Base-by-base conservation (phyloP, 1,284 basidiomycete genomes). In the Gomphus sp. region DNA sequence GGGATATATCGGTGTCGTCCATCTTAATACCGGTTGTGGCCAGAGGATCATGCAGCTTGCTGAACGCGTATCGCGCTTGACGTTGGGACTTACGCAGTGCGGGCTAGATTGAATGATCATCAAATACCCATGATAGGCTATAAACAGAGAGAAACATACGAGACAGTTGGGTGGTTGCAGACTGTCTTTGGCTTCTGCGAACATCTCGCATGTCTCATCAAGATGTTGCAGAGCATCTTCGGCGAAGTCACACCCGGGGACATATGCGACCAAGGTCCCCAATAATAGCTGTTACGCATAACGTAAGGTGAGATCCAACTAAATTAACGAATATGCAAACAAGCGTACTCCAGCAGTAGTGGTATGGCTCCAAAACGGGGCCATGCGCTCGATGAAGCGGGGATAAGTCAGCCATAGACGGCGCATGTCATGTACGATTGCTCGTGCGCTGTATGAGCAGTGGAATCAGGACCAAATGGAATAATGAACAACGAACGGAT, bases 331-430 rank as follows among this genome's bases (percentile, higher is more conserved):
- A 47, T 25, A 47, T 34, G 7, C 9, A 4, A 4, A 49, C 10
- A 48, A 4, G 25, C 58, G 8, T 36, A 59, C 58, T 25, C 51
- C 58, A 31, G 58, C 58, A 55, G 58, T 45, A 5, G 41, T 18
- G 14, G 52, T 55, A 49, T 59, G 58, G 25, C 58, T 59, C 58
- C 58, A 59, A 54, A 59, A 59, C 36, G 58, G 58, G 34, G 52
- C 58, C 58, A 59, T 59, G 51, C 58, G 52, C 31, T 59, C 58
- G 5, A 59, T 55, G 11, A 55, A 33, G 8, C 31, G 18, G 3
- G 58, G 58, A 18, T 52, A 49, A 11, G 14, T 28, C 5, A 39
- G 43, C 58, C 58, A 59, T 48, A 59, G 28, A n/a, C 58, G 52
- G 28, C 49, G 39, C 58, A 59, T 55, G 45, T 59, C 58, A 22